Base-by-base conservation (phyloP, 2,329 filamentous ascomycete genomes). In the Bimuria novae-zelandiae region DNA sequence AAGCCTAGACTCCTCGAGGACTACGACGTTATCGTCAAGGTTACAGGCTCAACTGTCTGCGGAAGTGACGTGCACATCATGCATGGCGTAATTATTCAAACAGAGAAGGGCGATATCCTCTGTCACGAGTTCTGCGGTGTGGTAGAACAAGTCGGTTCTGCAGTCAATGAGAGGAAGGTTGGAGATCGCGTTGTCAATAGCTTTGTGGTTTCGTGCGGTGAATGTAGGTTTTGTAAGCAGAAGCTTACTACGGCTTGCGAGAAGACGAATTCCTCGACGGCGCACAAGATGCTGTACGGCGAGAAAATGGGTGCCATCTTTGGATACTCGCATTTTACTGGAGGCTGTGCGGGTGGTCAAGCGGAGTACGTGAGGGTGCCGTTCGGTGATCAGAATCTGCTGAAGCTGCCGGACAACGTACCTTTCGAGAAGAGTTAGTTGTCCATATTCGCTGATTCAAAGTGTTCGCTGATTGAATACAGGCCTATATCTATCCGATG, bases 121-220 rank as follows among this genome's bases (percentile, higher is more conserved):
- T 92, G 92, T 60, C 92, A 96, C 79, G 92, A 96, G 77, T 92
- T 89, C 33, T 89, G 90, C 7, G 92, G 92, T 53, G 86, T 80
- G 21, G 75, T 96, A 50, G 82, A 96, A 57, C 89, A 90, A 11
- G 87, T 87, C 49, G 89, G 91, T 74, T 83, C 89, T 27, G 89
- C 87, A 30, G 90, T 96, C 54, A 89, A 80, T 23, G 75, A 79
- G 63, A 82, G 96, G 69, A 85, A 90, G 70, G 81, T 88, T 39
- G 92, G 92, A 68, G 92, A 96, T 77, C 48, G 30, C 7, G 54
- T 56, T 12, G 30, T 56, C 12, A 56, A 48, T 19, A 11, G 33
- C 5, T 40, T 22, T 4, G 63, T 70, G 2, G 59, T 58, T n/a
- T 22, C 52, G 7, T 58, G 55, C 39, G 52, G 55, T 2, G 29